Conservation (phyloP, 768 basidiomycete genomes). For the Mrakia blollopis region DNA sequence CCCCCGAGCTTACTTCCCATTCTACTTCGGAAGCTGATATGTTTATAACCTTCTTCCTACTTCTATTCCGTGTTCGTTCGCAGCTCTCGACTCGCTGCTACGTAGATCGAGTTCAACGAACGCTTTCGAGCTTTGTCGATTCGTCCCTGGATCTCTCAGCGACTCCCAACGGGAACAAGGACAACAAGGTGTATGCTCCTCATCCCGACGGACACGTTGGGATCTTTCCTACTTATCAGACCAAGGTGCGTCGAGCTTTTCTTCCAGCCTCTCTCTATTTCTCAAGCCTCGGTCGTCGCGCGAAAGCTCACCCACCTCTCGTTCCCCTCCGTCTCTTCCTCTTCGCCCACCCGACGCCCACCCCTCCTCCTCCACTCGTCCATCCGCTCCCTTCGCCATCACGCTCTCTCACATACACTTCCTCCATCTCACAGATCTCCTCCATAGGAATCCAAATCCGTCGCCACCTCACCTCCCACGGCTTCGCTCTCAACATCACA, state of each 20-base stretch:
- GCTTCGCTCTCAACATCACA: conserved; percentile 88
- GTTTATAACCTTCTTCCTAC: too few relatives aligned
- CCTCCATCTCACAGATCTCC: conserved; percentile 51
- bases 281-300: too few relatives aligned
- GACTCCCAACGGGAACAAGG: too few relatives aligned
- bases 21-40: too few relatives aligned
- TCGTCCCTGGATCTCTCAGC: conserved; percentile 42
- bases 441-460: conserved; percentile 96
- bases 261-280: conserved; percentile 10
- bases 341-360: too few relatives aligned
- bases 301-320: too few relatives aligned
- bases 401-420: background rate
- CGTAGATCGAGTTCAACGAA: conserved; percentile 72
- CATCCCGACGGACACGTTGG: conserved; percentile 75
- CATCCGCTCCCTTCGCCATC: background rate
- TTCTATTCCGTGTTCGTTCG: too few relatives aligned
- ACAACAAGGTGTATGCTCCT: conserved; percentile 43
- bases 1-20: too few relatives aligned
- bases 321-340: background rate
- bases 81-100: conserved; percentile 49
- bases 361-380: background rate
- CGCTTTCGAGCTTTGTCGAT: conserved; percentile 60
- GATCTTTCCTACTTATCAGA: conserved; percentile 70
- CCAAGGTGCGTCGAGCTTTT: conserved; percentile 53
- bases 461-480: conserved; percentile 89